phyloP scores from a whole-genome alignment of 805 yeast species.

The Pichia gijzeniarum region DNA sequence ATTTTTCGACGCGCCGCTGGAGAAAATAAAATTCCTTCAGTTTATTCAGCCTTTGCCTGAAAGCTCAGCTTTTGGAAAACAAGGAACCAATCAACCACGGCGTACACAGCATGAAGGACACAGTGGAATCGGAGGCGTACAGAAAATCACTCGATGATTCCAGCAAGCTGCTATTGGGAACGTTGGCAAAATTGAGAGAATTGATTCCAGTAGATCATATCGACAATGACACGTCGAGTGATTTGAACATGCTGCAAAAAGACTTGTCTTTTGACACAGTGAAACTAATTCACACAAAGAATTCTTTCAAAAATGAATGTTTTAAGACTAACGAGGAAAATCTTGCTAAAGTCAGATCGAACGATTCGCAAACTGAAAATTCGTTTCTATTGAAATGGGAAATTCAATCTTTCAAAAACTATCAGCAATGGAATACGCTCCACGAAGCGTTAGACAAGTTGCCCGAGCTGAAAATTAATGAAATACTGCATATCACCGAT shows the following conservation, averaged over 20 bases:
- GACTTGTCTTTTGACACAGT: constrained; percentile 19
- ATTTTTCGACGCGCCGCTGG: too few species aligned
- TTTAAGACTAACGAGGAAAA: constrained; percentile 13
- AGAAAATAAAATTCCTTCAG: too few species aligned
- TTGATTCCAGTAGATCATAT: neutral
- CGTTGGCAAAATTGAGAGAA: constrained; percentile 11
- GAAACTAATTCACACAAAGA: constrained; percentile 16
- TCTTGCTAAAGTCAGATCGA: constrained; percentile 12
- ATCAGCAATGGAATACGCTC: constrained; percentile 13
- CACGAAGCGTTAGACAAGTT: constrained; percentile 15
- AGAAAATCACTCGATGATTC: constrained; percentile 16
- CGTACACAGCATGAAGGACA: neutral
- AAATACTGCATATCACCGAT: constrained; percentile 7
- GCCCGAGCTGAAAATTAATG: constrained; percentile 18
- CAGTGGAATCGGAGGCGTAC: constrained; percentile 2
- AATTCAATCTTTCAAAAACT: constrained; percentile 18
- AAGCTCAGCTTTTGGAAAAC: constrained; percentile 34
- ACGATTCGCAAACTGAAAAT: constrained; percentile 6
- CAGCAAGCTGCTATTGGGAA: constrained; percentile 11
- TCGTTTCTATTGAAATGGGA: constrained; percentile 9
- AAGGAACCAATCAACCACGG: too few species aligned
- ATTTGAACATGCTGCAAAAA: constrained; percentile 15
- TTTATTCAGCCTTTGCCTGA: neutral
- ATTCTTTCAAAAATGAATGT: constrained; percentile 17
- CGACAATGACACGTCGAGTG: constrained; percentile 6